Conservation (phyloP, 2,329 filamentous ascomycete genomes). For the Beauveria rudraprayagi region DNA sequence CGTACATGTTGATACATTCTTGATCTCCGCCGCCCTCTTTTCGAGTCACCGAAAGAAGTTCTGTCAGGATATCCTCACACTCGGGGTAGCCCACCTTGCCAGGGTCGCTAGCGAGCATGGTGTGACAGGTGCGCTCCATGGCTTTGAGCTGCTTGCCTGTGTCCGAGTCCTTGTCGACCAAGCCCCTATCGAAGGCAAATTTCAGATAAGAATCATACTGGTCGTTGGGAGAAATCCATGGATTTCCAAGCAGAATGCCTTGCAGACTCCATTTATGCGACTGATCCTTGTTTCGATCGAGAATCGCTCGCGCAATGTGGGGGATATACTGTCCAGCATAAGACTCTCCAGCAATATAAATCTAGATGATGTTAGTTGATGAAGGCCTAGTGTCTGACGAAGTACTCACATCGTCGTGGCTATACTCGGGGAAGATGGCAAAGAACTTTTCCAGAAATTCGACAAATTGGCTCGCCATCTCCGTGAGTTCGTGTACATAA, state of each 20-base stretch:
- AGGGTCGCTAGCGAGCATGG: slow-evolving; percentile 41
- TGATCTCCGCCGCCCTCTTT: slow-evolving; percentile 39
- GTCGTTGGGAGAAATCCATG: slow-evolving; percentile 86
- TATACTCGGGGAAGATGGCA: slow-evolving; percentile 80
- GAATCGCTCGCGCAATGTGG: slow-evolving; percentile 86
- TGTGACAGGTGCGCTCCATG: slow-evolving; percentile 61
- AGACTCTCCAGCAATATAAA: slow-evolving; percentile 93
- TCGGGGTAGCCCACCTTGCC: slow-evolving; percentile 53
- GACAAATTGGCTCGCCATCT: slow-evolving; percentile 86
- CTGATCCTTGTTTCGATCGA: slow-evolving; percentile 71
- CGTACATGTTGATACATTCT: slow-evolving; percentile 91
- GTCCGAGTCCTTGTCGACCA: slow-evolving; percentile 62
- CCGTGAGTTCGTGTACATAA: slow-evolving; percentile 74
- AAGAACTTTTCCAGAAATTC: slow-evolving; percentile 90
- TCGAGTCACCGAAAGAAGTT: slow-evolving; percentile 61
- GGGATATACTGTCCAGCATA: slow-evolving; percentile 96
- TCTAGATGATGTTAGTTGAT: slow-evolving; percentile 39
- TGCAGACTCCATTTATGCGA: slow-evolving; percentile 62
- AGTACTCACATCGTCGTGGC: slow-evolving; percentile 74
- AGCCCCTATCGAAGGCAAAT: slow-evolving; percentile 67
- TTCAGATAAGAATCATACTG: slow-evolving; percentile 85
- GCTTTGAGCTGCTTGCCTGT: slow-evolving; percentile 57
- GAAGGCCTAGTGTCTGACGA: background rate
- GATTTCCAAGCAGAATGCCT: slow-evolving; percentile 90
- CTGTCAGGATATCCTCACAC: slow-evolving; percentile 72